Conservation (phyloP, 1,284 basidiomycete genomes). For the Kwoniella shivajii region DNA sequence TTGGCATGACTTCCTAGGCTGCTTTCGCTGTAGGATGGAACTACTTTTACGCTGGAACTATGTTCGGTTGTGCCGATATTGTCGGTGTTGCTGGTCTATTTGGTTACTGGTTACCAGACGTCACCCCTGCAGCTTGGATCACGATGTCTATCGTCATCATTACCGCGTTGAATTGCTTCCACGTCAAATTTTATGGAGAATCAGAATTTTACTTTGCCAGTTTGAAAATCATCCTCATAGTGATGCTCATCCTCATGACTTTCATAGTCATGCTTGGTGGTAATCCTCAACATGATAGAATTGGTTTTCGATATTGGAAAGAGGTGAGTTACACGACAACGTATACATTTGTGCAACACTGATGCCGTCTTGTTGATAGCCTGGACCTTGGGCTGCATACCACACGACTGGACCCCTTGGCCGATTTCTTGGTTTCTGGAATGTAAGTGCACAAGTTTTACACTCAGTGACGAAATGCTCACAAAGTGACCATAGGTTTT, state of each 20-base stretch:
- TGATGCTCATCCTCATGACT: conserved; percentile 31
- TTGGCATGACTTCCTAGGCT: not conserved
- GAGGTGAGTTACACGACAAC: conserved; percentile 21
- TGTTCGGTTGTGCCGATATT: conserved; percentile 28
- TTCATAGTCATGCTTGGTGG: conserved; percentile 39
- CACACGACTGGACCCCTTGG: conserved; percentile 11
- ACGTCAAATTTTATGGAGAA: conserved; percentile 25
- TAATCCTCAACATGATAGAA: conserved; percentile 32
- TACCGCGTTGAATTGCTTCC: conserved; percentile 24
- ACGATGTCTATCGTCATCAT: conserved; percentile 23
- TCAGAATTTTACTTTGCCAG: conserved; percentile 25
- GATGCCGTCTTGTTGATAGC: conserved; percentile 5
- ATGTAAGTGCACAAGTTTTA: conserved; percentile 20
- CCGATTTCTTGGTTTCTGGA: conserved; percentile 31
- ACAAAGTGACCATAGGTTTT: conserved; percentile 23
- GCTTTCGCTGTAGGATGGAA: conserved; percentile 30
- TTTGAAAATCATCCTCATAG: conserved; percentile 31
- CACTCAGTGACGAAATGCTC: no score
- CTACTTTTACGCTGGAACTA: conserved; percentile 26
- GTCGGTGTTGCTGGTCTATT: conserved; percentile 31
- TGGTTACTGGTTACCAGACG: conserved; percentile 26
- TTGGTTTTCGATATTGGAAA: conserved; percentile 38
- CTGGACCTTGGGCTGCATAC: conserved; percentile 27
- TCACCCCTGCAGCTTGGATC: conserved; percentile 31
- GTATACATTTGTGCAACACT: not conserved